These are phyloP conservation scores for Choricystis sp. DNA, from an alignment of 139 green algal genomes.

Conservation along the genomic window DNA sequence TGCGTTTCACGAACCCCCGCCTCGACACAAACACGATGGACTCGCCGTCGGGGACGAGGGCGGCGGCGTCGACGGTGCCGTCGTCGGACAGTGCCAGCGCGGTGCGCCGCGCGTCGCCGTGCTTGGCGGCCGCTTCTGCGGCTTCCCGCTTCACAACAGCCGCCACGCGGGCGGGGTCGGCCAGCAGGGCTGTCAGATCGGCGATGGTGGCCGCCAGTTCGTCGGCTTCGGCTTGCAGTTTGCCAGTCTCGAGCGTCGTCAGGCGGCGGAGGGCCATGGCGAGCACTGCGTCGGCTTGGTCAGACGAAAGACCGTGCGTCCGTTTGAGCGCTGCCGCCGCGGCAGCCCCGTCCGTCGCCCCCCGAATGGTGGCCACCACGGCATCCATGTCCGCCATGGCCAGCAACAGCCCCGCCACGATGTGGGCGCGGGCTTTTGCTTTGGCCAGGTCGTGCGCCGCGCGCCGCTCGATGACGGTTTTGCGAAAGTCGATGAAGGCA, in stretches of 20 bases:
- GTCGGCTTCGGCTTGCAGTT: conserved; percentile 45
- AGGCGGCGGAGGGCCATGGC: conserved; percentile 66
- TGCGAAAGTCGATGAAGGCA: conserved; percentile 71
- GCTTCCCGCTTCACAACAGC: neutral
- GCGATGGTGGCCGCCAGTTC: conserved; percentile 31
- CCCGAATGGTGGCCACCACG: conserved; percentile 43
- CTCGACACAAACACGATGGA: conserved; percentile 46
- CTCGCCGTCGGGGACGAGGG: conserved; percentile 41
- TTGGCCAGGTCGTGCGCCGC: conserved; percentile 31
- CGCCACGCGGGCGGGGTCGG: too few species aligned
- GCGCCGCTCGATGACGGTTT: conserved; percentile 30
- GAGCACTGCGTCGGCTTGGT: conserved; percentile 68
- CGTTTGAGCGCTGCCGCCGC: conserved; percentile 32
- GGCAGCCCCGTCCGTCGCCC: conserved; percentile 33
- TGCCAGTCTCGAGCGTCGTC: conserved; percentile 55
- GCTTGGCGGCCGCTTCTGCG: neutral
- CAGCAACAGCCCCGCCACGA: conserved; percentile 62
- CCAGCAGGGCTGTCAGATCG: conserved; percentile 37
- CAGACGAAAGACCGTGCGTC: conserved; percentile 17
- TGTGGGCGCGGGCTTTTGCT: conserved; percentile 45
- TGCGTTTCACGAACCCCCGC: conserved; percentile 78
- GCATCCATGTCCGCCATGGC: conserved; percentile 54
- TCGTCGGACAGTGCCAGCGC: conserved; percentile 5
- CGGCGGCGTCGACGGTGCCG: conserved; percentile 18
- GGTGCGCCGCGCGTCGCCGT: neutral